Evolutionary conservation across 2,329 filamentous ascomycete genomes (phyloP).

Genomic region (Aspergillus terreus): DNA sequence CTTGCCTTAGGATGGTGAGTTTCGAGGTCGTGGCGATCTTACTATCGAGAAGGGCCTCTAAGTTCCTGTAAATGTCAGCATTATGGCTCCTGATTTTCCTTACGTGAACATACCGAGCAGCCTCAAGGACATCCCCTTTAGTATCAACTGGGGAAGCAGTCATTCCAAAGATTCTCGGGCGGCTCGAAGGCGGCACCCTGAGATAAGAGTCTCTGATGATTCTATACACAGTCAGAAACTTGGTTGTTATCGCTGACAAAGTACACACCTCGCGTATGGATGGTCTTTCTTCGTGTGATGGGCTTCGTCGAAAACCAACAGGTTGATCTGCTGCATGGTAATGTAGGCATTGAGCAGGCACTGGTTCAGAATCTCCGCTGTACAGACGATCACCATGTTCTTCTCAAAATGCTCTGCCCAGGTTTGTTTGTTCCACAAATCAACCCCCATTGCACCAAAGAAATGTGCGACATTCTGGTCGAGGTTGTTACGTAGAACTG

Average conservation of each 20-base stretch:
- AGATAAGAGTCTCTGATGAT: conserved; percentile 88
- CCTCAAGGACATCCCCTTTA: conserved; percentile 66
- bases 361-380: conserved; percentile 78
- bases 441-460: conserved; percentile 64
- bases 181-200: conserved; percentile 42
- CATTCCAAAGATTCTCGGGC: conserved; percentile 88
- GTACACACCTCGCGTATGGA: conserved; percentile 65
- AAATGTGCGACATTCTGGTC: conserved; percentile 70
- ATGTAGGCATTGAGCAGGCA: conserved; percentile 77
- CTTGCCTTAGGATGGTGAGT: conserved; percentile 55
- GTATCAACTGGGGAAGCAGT: conserved; percentile 93
- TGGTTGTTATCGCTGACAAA: not conserved
- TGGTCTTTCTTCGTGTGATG: conserved; percentile 96
- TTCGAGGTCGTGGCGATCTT: conserved; percentile 75
- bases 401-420: conserved; percentile 58
- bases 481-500: conserved; percentile 76
- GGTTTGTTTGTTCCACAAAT: conserved; percentile 58
- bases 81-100: not conserved
- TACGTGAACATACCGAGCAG: conserved; percentile 49
- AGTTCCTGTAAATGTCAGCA: conserved; percentile 43
- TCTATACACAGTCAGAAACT: conserved; percentile 26
- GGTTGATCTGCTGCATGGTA: conserved; percentile 75
- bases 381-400: conserved; percentile 87
- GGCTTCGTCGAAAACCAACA: conserved; percentile 92
- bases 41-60: conserved; percentile 75